phyloP scores from a whole-genome alignment of 208 protist genomes.

The Leishmania mexicana region DNA sequence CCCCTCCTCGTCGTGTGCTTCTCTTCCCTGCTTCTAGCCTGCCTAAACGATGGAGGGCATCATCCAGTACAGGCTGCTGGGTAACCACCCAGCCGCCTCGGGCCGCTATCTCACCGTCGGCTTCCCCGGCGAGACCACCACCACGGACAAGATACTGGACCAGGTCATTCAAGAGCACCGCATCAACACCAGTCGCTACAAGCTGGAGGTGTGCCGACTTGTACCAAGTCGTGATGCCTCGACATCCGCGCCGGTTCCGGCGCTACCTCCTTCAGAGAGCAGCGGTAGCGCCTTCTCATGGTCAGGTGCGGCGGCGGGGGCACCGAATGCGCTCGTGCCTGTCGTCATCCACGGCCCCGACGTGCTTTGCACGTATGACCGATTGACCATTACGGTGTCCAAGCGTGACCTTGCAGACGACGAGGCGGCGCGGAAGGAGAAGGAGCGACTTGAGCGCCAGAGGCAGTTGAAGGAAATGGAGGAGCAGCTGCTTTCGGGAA shows the following conservation, averaged over 20 bases:
- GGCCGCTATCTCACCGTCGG: slow-evolving; percentile 68
- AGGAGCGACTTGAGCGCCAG: slow-evolving; percentile 38
- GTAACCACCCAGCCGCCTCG: slow-evolving; percentile 77
- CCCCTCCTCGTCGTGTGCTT: not conserved
- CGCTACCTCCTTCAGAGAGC: not conserved
- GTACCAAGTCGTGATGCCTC: slow-evolving; percentile 16
- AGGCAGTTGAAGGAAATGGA: slow-evolving; percentile 49
- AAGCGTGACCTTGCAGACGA: slow-evolving; percentile 67
- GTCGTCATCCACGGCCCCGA: slow-evolving; percentile 23
- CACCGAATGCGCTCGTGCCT: not conserved
- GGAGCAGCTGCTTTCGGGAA: slow-evolving; percentile 32
- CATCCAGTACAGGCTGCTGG: slow-evolving; percentile 76
- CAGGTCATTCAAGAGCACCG: slow-evolving; percentile 63
- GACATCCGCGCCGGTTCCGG: not conserved
- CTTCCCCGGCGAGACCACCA: slow-evolving; percentile 61
- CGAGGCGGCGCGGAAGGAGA: slow-evolving; percentile 25
- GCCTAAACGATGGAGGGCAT: slow-evolving; percentile 53
- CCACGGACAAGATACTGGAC: slow-evolving; percentile 44
- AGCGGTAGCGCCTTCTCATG: not conserved
- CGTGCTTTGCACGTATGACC: slow-evolving; percentile 68
- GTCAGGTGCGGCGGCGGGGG: not conserved
- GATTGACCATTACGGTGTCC: slow-evolving; percentile 64
- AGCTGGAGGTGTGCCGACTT: slow-evolving; percentile 48
- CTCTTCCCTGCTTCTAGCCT: not conserved
- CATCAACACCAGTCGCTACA: slow-evolving; percentile 81